Evolutionary conservation across 148 eudicot genomes (phyloP).

Genomic region (Suaeda aralocaspica): DNA sequence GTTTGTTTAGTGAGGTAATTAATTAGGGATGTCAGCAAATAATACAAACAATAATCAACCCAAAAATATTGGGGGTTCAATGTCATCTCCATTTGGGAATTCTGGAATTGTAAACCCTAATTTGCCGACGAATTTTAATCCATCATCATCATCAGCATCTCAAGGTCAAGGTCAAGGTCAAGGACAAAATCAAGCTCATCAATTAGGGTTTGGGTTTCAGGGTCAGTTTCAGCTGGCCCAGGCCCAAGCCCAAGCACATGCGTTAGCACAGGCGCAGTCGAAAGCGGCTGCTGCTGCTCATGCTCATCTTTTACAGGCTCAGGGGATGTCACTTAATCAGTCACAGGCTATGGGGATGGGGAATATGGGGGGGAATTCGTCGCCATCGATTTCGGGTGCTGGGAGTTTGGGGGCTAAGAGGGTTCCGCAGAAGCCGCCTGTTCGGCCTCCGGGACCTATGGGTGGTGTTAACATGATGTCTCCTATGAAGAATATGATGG

Average conservation of each 20-base stretch:
- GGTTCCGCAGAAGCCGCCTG: slow-evolving; percentile 66
- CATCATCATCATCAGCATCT: slow-evolving; percentile 26
- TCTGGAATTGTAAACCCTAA: slow-evolving; percentile 45
- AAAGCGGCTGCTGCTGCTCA: slow-evolving; percentile 52
- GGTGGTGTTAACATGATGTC: slow-evolving; percentile 38
- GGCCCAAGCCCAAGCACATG: slow-evolving; percentile 66
- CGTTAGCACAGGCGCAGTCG: slow-evolving; percentile 43
- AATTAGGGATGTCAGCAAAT: slow-evolving; percentile 51
- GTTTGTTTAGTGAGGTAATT: too few species aligned
- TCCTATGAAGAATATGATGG: slow-evolving; percentile 63
- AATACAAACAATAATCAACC: slow-evolving; percentile 42
- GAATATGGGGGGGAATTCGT: slow-evolving; percentile 30
- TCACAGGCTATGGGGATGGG: slow-evolving; percentile 46
- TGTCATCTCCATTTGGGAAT: slow-evolving; percentile 59
- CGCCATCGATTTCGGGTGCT: slow-evolving; percentile 30
- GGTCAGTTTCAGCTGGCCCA: slow-evolving; percentile 62
- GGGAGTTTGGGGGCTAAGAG: slow-evolving; percentile 45
- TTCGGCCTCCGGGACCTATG: slow-evolving; percentile 54
- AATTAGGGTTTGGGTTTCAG: slow-evolving; percentile 52
- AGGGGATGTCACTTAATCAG: slow-evolving; percentile 54
- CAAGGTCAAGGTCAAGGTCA: slow-evolving; percentile 28
- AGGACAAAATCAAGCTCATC: slow-evolving; percentile 46
- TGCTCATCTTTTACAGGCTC: slow-evolving; percentile 66
- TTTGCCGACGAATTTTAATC: slow-evolving; percentile 48
- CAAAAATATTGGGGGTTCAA: slow-evolving; percentile 44